A percentile compares a stretch with the other conserved stretches of the same genome.
Evolutionary conservation across 371 early-diverging fungal species (phyloP).

Genomic region (Amoeboaphelidium protococcarum): DNA sequence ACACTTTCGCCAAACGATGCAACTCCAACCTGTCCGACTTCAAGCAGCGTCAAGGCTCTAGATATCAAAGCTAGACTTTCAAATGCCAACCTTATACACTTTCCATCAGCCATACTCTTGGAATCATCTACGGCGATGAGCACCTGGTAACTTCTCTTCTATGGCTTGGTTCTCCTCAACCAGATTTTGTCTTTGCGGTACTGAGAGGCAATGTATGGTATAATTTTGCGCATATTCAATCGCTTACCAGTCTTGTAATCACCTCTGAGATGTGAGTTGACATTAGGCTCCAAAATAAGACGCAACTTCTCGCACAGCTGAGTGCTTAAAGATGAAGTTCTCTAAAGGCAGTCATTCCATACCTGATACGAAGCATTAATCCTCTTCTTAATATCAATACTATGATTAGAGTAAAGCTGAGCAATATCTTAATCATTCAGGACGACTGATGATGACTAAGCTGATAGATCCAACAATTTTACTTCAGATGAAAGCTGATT

Average conservation of each 20-base stretch:
- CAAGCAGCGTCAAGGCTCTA: conserved; percentile 69
- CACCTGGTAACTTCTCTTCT: conserved; percentile 90
- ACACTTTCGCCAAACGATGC: conserved; percentile 71
- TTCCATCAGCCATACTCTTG: conserved; percentile 78
- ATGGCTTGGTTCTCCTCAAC: conserved; percentile 89
- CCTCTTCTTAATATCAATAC: no score
- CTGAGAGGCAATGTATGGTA: conserved; percentile 95
- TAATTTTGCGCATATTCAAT: conserved; percentile 97
- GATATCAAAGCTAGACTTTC: conserved; percentile 73
- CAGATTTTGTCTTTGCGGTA: conserved; percentile 99
- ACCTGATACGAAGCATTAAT: no score
- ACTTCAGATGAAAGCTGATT: no score
- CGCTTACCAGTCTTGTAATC: conserved; percentile 98
- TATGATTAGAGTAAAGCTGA: no score
- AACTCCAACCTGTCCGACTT: conserved; percentile 71
- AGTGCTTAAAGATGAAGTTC: conserved; percentile 58
- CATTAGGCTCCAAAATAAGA: conserved; percentile 85
- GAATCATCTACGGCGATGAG: conserved; percentile 97
- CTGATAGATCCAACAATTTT: no score
- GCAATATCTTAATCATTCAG: no score
- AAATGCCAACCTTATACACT: conserved; percentile 66
- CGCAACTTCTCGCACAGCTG: conserved; percentile 81
- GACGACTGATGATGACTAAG: no score
- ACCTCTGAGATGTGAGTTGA: conserved; percentile 87
- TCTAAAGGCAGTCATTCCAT: conserved; percentile 61